Evolutionary conservation across 2,329 filamentous ascomycete genomes (phyloP), one percentile per base, ranked within the genome.

Genomic region (Pseudomassariella vexata): DNA sequence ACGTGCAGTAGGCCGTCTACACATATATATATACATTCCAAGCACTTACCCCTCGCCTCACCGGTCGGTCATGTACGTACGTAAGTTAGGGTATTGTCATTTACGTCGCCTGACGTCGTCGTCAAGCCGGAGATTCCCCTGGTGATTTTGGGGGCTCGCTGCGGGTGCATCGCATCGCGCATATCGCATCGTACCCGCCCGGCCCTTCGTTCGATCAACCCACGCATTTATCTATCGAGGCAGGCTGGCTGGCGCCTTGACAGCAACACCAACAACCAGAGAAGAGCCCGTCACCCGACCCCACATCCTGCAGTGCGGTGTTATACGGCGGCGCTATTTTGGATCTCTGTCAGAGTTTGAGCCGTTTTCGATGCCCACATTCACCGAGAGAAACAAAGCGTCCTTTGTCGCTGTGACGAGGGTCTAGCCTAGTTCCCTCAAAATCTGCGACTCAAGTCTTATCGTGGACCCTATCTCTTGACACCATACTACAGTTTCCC

Each of bases 91-190:
- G n/a, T n/a, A n/a, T n/a, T n/a, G n/a, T n/a, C n/a, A n/a, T n/a
- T n/a, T n/a, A n/a, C n/a, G n/a, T n/a, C n/a, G n/a, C n/a, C n/a
- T n/a, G n/a, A n/a, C n/a, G n/a, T 26, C 34, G 29, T 39, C 32
- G 28, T 42, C 34, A 31, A 42, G 36, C 34, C 26, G 32, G 28
- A 35, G 37, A 42, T 30, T 30, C 32, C 42, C 42, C 39, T 35
- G 37, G 28, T 38, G 40, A 42, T 47, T 47, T 46, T 30, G 41
- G 36, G 37, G 42, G 39, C 37, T 30, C 38, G 44, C 47, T 52
- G 49, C 45, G 44, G 28, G 36, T 44, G 44, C 46, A 41, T 40
- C 42, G 35, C 42, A 40, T 39, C 44, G 41, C 46, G 21, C 18
- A 23, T n/a, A n/a, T n/a, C n/a, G n/a, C n/a, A n/a, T n/a, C n/a